These are phyloP conservation scores for Ananas comosus DNA, from an alignment of 176 grass and related monocot species.

Conservation along the genomic window DNA sequence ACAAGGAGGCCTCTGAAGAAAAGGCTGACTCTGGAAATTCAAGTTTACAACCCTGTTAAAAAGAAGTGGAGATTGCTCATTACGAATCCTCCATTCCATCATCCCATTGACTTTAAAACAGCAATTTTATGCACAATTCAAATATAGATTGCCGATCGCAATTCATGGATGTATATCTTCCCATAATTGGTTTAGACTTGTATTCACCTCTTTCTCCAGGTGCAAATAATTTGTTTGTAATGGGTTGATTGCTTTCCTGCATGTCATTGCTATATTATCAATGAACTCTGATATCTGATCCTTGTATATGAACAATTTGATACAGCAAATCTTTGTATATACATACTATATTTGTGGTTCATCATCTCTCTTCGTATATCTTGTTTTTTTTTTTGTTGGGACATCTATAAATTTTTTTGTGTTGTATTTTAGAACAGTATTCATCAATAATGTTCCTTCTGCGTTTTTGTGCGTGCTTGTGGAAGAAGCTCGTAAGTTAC, in stretches of 20 bases:
- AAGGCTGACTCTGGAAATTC: conserved; percentile 42
- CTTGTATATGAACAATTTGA: background rate
- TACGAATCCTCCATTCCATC: conserved; percentile 35
- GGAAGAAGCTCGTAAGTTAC: too few species aligned
- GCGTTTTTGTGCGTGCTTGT: too few species aligned
- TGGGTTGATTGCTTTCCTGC: background rate
- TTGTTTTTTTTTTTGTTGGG: too few species aligned
- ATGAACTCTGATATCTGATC: background rate
- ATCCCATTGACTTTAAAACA: conserved; percentile 47
- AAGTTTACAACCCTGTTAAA: conserved; percentile 54
- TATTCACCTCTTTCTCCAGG: background rate
- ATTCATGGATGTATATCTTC: conserved; percentile 27
- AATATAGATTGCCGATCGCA: conserved; percentile 25
- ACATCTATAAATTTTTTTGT: too few species aligned
- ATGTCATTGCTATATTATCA: background rate
- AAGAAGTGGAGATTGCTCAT: conserved; percentile 65
- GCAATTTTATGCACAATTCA: conserved; percentile 57
- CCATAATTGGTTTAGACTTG: background rate
- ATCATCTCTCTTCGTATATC: background rate
- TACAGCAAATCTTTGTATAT: background rate
- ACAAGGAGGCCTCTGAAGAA: conserved; percentile 35
- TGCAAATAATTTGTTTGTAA: background rate
- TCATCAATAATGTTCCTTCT: background rate
- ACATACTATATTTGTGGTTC: background rate
- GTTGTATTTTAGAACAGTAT: background rate